Evolutionary conservation across 169 alveolate species (phyloP).

Genomic region (Sarcocystis neurona): DNA sequence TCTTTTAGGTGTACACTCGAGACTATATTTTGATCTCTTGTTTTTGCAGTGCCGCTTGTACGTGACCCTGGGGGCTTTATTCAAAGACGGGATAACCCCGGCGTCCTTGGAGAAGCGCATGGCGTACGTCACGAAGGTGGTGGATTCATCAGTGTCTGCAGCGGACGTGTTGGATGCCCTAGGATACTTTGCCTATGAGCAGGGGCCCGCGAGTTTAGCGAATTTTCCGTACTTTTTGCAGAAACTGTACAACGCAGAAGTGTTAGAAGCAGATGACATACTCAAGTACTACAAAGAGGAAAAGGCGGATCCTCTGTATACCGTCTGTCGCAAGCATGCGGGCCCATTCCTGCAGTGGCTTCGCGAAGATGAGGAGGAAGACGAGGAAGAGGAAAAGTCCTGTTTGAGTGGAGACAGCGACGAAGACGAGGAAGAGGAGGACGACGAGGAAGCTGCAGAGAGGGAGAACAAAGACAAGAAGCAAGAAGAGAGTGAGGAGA

Average conservation of each 20-base stretch:
- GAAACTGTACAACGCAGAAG: conserved; percentile 60
- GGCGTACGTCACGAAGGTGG: conserved; percentile 35
- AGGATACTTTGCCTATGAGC: conserved; percentile 38
- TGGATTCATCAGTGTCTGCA: conserved; percentile 49
- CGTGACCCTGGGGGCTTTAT: conserved; percentile 45
- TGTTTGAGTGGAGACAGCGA: background rate
- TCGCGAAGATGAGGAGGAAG: conserved; percentile 1
- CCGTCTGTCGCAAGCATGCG: conserved; percentile 12
- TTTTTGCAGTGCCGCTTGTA: conserved; percentile 58
- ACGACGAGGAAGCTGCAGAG: background rate
- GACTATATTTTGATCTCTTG: background rate
- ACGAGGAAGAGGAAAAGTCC: conserved; percentile 19
- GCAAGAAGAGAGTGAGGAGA: background rate
- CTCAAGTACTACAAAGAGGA: conserved; percentile 36
- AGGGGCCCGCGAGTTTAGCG: background rate
- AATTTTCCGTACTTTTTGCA: conserved; percentile 53
- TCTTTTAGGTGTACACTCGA: background rate
- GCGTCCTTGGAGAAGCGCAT: conserved; percentile 41
- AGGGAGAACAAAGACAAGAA: background rate
- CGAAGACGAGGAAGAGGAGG: background rate
- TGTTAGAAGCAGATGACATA: conserved; percentile 59
- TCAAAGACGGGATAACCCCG: conserved; percentile 51
- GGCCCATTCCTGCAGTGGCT: conserved; percentile 61
- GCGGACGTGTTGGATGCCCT: conserved; percentile 36
- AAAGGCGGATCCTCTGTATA: conserved; percentile 19